Conservation (phyloP, 1,284 basidiomycete genomes). For the Moesziomyces aphidis region DNA sequence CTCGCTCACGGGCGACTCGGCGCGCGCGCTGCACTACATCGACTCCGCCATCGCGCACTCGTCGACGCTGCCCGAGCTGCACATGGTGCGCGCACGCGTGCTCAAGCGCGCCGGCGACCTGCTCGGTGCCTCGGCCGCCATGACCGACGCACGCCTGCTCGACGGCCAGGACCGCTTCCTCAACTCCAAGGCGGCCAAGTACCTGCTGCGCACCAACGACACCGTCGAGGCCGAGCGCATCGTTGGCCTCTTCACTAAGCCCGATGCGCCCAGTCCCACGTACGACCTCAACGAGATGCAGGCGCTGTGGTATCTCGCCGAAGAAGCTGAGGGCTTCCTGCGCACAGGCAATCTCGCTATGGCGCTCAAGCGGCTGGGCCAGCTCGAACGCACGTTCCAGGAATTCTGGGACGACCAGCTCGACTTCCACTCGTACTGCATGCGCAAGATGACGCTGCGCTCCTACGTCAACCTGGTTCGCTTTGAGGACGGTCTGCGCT, state of each 20-base stretch:
- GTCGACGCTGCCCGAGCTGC: slow-evolving; percentile 91
- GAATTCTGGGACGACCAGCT: slow-evolving; percentile 96
- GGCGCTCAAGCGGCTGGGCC: slow-evolving; percentile 87
- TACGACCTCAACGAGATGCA: slow-evolving; percentile 96
- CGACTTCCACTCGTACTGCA: slow-evolving; percentile 96
- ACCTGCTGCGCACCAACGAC: slow-evolving; percentile 80
- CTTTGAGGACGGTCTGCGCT: slow-evolving; percentile 84
- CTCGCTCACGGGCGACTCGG: slow-evolving; percentile 71
- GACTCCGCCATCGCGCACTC: slow-evolving; percentile 81
- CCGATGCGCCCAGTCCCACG: slow-evolving; percentile 75
- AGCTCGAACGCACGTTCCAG: slow-evolving; percentile 84
- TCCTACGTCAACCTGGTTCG: slow-evolving; percentile 82
- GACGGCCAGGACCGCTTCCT: slow-evolving; percentile 97
- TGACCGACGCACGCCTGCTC: slow-evolving; percentile 85
- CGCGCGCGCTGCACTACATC: slow-evolving; percentile 77
- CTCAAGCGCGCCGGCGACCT: slow-evolving; percentile 89
- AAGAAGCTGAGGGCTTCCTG: slow-evolving; percentile 81
- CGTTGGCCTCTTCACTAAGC: slow-evolving; percentile 63
- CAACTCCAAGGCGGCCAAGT: slow-evolving; percentile 94
- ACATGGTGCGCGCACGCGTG: slow-evolving; percentile 84
- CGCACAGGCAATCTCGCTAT: slow-evolving; percentile 78
- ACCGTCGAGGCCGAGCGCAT: slow-evolving; percentile 71
- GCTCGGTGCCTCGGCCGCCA: slow-evolving; percentile 78
- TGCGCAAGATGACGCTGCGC: slow-evolving; percentile 88
- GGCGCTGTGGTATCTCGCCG: slow-evolving; percentile 85